phyloP scores from a whole-genome alignment of 495 filamentous ascomycete genomes.

The Podospora fimiseda region DNA sequence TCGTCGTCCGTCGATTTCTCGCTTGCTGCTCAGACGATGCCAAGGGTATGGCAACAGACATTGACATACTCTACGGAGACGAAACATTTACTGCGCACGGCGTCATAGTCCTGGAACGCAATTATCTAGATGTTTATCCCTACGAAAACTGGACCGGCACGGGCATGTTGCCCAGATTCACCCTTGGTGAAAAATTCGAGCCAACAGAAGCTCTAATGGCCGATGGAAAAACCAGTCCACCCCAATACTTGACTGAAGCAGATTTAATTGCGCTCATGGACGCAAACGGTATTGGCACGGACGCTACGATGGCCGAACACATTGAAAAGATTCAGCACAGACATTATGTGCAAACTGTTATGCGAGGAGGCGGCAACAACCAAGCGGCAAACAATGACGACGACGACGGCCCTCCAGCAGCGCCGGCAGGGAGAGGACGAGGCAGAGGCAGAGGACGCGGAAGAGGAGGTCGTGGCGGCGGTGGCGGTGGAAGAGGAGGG shows the following conservation, averaged over 20 bases:
- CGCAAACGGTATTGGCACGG: slow-evolving; percentile 95
- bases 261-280: slow-evolving; percentile 98
- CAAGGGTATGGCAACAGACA: slow-evolving; percentile 70
- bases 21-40: slow-evolving; percentile 96
- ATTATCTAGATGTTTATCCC: slow-evolving; percentile 91
- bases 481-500: slow-evolving; percentile 34
- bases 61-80: slow-evolving; percentile 79
- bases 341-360: slow-evolving; percentile 69
- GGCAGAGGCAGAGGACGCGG: slow-evolving; percentile 39
- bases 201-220: slow-evolving; percentile 84
- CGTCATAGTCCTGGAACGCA: slow-evolving; percentile 77
- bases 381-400: too few species aligned
- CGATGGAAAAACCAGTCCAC: slow-evolving; percentile 79
- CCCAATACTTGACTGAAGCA: slow-evolving; percentile 86
- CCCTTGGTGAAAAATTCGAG: slow-evolving; percentile 69
- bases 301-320: slow-evolving; percentile 98
- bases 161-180: slow-evolving; percentile 72
- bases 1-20: slow-evolving; percentile 87
- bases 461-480: slow-evolving; percentile 24
- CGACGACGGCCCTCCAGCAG: slow-evolving; percentile 27
- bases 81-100: slow-evolving; percentile 77
- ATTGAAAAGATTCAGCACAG: slow-evolving; percentile 91
- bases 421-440: slow-evolving; percentile 30
- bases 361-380: slow-evolving; percentile 31
- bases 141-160: slow-evolving; percentile 95